These are phyloP conservation scores for Gryganskiella cystojenkinii DNA, from an alignment of 192 early-diverging fungal genomes.

Conservation along the genomic window DNA sequence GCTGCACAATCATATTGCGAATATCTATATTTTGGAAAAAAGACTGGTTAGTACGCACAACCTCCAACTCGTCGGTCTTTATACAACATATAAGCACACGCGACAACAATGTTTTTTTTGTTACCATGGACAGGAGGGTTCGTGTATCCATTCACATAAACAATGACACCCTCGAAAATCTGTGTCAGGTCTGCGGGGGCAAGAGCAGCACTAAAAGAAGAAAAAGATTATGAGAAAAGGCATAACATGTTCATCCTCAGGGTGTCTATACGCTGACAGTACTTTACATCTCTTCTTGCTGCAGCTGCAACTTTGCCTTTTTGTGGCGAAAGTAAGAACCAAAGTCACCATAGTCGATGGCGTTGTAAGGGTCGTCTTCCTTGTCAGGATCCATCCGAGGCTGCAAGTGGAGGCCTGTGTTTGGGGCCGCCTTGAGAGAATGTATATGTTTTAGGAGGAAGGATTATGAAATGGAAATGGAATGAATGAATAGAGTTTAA, in stretches of 20 bases:
- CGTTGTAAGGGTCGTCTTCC: slow-evolving; percentile 55
- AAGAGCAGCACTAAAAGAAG: slow-evolving; percentile 18
- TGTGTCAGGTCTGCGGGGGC: slow-evolving; percentile 26
- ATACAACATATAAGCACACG: slow-evolving; percentile 47
- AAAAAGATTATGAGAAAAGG: not conserved
- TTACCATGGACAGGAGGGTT: slow-evolving; percentile 57
- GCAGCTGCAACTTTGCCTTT: slow-evolving; percentile 58
- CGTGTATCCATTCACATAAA: slow-evolving; percentile 81
- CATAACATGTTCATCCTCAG: not conserved
- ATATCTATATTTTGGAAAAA: slow-evolving; percentile 10
- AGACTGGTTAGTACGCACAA: not conserved
- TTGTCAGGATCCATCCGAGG: slow-evolving; percentile 22
- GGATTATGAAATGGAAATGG: no score
- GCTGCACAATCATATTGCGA: slow-evolving; percentile 61
- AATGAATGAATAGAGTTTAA: no score
- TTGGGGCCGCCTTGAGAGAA: no score
- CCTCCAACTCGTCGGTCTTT: not conserved
- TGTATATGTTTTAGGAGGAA: no score
- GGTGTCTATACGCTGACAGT: not conserved
- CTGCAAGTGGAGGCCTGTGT: no score
- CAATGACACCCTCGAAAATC: slow-evolving; percentile 56
- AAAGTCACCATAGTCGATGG: slow-evolving; percentile 61
- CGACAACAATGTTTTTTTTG: slow-evolving; percentile 1
- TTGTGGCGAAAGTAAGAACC: slow-evolving; percentile 61
- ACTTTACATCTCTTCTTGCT: slow-evolving; percentile 56